Evolutionary conservation across 306 rosid species (phyloP), one percentile per base, ranked within the genome.

Genomic region (Rubus idaeus): DNA sequence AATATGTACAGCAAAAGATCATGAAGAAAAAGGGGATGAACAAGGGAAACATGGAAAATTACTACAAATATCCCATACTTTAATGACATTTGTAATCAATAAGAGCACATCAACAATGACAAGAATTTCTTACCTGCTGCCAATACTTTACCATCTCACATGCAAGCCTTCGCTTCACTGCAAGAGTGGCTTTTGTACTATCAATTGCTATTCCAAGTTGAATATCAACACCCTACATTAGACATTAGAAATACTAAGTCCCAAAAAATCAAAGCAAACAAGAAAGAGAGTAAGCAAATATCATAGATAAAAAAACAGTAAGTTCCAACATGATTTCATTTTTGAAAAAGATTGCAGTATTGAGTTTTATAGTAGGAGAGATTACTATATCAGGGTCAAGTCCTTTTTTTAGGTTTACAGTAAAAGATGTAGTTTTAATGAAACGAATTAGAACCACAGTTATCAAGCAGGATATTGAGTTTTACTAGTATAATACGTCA

Each of bases 101-200:
- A 26, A 42, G 45, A 70, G 57, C 17, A 9, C 58, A 20, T 16
- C 30, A 70, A 68, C 66, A 58, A 56, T 11, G 17, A 21, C 12
- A 10, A 74, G 66, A 70, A 37, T 50, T 64, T 65, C 73, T 26
- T 78, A 95, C 98, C 97, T 92, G 98, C 86, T 95, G 97, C 98
- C 98, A 95, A 75, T 91, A 95, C 81, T 95, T 95, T 75, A 90
- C 91, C 97, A 95, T 92, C 90, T 95, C 98, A 78, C 98, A 95
- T 40, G 98, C 93, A 84, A 95, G 97, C 86, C 97, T 89, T 78
- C 98, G 93, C 91, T 95, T 95, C 64, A 95, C 98, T 26, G 98
- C 98, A 66, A 95, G 97, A 79, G 98, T 95, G 58, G 98, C 98
- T 89, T 95, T 92, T 64, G 97, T 79, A 81, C 98, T 95, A 86